These are phyloP conservation scores for Sophora flavescens DNA, from an alignment of 306 rosid genomes.

Conservation along the genomic window DNA sequence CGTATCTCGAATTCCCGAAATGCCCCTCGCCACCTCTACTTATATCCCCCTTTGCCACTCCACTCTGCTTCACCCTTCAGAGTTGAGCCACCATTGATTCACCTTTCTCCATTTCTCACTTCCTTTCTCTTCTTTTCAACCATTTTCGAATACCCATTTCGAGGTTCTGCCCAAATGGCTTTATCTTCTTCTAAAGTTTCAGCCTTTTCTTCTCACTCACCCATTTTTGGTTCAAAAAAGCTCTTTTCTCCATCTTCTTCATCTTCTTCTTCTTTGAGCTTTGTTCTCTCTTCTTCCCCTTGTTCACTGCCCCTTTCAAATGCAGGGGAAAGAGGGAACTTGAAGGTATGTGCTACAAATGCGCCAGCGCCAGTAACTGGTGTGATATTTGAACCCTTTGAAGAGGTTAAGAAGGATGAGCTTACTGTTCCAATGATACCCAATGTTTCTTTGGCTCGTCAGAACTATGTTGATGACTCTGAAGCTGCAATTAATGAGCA, in stretches of 20 bases:
- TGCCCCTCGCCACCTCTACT: conserved; percentile 28
- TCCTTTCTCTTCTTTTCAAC: background rate
- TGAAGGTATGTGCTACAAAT: conserved; percentile 43
- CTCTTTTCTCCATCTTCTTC: background rate
- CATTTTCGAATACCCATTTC: background rate
- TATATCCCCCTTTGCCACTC: conserved; percentile 41
- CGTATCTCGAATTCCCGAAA: background rate
- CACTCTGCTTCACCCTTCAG: conserved; percentile 10
- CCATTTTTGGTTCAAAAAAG: conserved; percentile 39
- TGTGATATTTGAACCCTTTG: conserved; percentile 58
- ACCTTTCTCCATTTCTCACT: background rate
- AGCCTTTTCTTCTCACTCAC: conserved; percentile 25
- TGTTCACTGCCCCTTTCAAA: background rate
- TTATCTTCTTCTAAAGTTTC: conserved; percentile 48
- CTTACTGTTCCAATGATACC: conserved; percentile 45
- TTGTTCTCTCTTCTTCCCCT: background rate
- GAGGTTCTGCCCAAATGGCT: conserved; percentile 46
- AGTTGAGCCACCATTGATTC: conserved; percentile 8
- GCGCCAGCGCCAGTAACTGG: conserved; percentile 30
- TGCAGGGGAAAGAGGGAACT: background rate
- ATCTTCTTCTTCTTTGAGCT: background rate
- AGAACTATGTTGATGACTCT: conserved; percentile 42
- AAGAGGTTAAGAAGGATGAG: conserved; percentile 54
- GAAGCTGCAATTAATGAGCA: conserved; percentile 61
- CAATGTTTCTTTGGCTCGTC: conserved; percentile 62